Conservation (phyloP, 176 grass and related monocot species). For the Oryza nivara region DNA sequence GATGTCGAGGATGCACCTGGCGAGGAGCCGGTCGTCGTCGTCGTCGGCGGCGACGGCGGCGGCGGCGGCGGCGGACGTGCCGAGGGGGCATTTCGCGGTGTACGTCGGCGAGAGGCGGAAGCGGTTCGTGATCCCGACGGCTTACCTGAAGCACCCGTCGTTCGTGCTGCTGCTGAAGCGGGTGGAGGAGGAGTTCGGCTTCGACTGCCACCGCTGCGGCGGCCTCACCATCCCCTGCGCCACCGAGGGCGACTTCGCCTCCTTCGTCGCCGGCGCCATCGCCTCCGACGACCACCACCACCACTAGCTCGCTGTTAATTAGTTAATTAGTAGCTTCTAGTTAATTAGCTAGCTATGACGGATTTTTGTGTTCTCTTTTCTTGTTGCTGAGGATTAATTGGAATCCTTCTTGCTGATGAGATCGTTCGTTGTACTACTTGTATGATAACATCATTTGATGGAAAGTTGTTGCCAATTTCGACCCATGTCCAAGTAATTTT, state of each 20-base stretch:
- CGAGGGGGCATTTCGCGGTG: constrained; percentile 56
- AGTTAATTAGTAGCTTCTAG: background rate
- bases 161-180: constrained; percentile 54
- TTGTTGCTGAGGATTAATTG: background rate
- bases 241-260: constrained; percentile 39
- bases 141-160: constrained; percentile 54
- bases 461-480: too few relatives aligned
- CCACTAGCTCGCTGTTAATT: background rate
- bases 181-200: constrained; percentile 68
- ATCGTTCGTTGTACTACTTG: too few relatives aligned
- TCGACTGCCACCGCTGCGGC: constrained; percentile 49
- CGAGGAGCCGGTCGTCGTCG: background rate
- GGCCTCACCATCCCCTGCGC: constrained; percentile 59
- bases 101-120: constrained; percentile 58
- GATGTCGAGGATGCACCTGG: constrained; percentile 49
- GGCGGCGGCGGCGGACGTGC: constrained; percentile 37
- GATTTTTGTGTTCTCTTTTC: background rate
- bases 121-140: constrained; percentile 61
- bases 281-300: background rate
- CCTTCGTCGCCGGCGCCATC: constrained; percentile 25
- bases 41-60: too few relatives aligned
- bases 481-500: too few relatives aligned
- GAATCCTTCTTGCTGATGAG: background rate
- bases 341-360: background rate
- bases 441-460: too few relatives aligned